Base-by-base conservation (phyloP, 139 green algal species). In the Chara braunii region DNA sequence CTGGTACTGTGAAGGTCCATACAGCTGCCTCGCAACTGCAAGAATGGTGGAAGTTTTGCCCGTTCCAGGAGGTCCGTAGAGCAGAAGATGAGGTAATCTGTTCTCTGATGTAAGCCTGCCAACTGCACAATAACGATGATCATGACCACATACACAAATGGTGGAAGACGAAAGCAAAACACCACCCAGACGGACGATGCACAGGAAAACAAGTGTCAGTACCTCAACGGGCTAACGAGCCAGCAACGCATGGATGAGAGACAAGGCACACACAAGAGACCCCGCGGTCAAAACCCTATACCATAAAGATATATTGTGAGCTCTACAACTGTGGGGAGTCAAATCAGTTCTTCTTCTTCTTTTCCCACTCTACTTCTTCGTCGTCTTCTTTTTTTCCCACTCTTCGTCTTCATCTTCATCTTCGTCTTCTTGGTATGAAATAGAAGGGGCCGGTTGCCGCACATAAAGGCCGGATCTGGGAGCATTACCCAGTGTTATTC, bases 51-150 rank as follows among this genome's bases (percentile, higher is more conserved):
- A 95, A 0, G 94, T 98, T 60, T 98, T 98, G 31, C 92, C 92
- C 2, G 92, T 99, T n/a, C 94, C 94, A 24, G 94, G 93, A 1
- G 94, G 94, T 0, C 93, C 94, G 67, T 98, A 99, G 22, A 99
- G 81, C 43, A 99, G 80, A 48, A 99, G 68, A 62, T 99, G 93
- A 0, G 93, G 93, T 36, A 99, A 84, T 37, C 77, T 64, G 76
- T 92, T 90, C 60, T 92, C 82, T 2, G 44, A 26, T 3, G 86
- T 92, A 2, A 96, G 72, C 7, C 83, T 71, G 57, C 84, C 86
- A 63, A 95, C 68, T 77, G 60, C 37, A 2, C 5, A n/a, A 7
- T 60, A 28, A 11, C 22, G 29, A 4, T 66, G 42, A 43, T 28
- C 31, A 51, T 7, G 52, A 59, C 18, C n/a, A 18, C 40, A 43